Evolutionary conservation across 192 early-diverging fungal species (phyloP), one percentile per base, ranked within the genome.

Genomic region (Backusella liffmaniae): DNA sequence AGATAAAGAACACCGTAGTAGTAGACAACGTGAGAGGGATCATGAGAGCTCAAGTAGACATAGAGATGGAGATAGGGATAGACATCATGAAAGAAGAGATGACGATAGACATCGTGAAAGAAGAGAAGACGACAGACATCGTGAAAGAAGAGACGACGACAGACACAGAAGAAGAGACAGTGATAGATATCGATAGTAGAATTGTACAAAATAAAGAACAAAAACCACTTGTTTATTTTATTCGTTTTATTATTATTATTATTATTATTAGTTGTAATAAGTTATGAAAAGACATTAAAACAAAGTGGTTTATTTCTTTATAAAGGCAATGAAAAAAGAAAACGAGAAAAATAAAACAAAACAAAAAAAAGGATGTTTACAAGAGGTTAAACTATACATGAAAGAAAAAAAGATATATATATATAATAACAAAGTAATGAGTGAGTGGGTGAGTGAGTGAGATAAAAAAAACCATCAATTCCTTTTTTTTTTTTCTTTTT

Each of bases 301-400:
- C 53, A 56, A 56, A 56, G 21, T 62, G 29, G 56, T 29, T 62
- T 62, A 62, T 62, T 62, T 29, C 23, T 62, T 26, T 62, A 62
- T 23, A 62, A 62, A 62, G 3, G 7, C 37, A 39, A 39, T 39
- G 37, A 62, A 12, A 10, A 53, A 53, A 5, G 15, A 53, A 7
- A 53, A 53, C n/a, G 29, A 39, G 35, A 59, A 66, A 18, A 16
- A 49, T 34, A 81, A 49, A 36, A 8, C 7, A 56, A 77, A n/a
- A 46, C 76, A 21, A 73, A 67, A 77, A 34, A 34, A 18, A 80
- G 77, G 34, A 68, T 72, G 56, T 62, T 62, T 62, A 53, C 51
- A 53, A 53, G 9, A 53, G 51, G 51, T 53, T 32, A 10, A 62
- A 12, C 56, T 62, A 62, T 62, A 62, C 56, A 62, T 23, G n/a